Evolutionary conservation across 805 yeast genomes (phyloP), one percentile per base, ranked within the genome.

Genomic region (Schizosaccharomyces octosporus): DNA sequence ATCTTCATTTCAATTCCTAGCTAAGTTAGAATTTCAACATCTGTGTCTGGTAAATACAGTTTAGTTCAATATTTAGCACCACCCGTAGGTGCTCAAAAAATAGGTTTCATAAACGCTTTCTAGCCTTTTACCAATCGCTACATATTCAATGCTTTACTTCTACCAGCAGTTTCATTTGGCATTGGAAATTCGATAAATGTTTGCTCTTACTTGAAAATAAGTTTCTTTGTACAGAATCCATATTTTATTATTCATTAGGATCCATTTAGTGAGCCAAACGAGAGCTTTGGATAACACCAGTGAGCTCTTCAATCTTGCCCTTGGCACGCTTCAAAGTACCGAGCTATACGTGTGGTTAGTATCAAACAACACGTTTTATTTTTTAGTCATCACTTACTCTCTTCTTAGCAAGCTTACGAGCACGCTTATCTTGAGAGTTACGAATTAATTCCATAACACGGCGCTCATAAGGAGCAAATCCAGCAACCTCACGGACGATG

Each of bases 391-490:
- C 17, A 51, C 87, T 93, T 57, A 64, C 65, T 63, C 69, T 93
- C 95, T 87, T 93, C 93, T 93, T 93, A 70, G 97, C 96, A 75
- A 93, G 88, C 88, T 93, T 93, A 87, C 93, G 87, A 71, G 99
- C 98, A 83, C 97, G 93, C 95, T 93, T 93, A 81, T 93, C 99
- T 84, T 96, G 95, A 76, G 96, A 89, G 82, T 94, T 93, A 84
- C 98, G 93, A 85, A 93, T 83, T 80, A 93, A 83, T 81, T 93
- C 99, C 74, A 94, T 85, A 76, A 93, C 84, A 82, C 99, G 89
- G 84, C 96, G 90, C 82, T 93, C 99, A 79, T 93, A 93, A 79
- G 99, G 98, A 69, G 99, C 96, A 75, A 93, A 82, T 62, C 98
- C 98, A 71, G 95, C 79, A 72, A 93, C 97, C 81, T 93, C 99